Evolutionary conservation across 169 alveolate genomes (phyloP).

Genomic region (Plasmodium malariae): DNA sequence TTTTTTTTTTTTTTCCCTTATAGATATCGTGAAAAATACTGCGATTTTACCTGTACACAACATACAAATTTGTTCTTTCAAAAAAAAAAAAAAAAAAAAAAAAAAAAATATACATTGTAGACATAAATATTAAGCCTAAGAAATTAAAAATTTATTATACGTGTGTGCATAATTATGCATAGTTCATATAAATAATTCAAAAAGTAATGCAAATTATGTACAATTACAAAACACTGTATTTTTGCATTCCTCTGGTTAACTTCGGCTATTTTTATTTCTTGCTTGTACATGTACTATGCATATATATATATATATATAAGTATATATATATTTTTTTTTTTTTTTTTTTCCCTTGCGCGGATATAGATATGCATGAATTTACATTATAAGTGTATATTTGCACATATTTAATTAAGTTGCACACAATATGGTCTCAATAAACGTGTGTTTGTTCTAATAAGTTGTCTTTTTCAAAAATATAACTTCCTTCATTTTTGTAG

Average conservation of each 20-base stretch:
- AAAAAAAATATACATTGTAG: constrained; percentile 19
- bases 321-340: too few species aligned
- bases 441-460: not conserved
- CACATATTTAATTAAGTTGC: not conserved
- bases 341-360: not conserved
- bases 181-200: constrained; percentile 16
- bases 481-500: constrained; percentile 17
- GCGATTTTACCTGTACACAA: constrained; percentile 12
- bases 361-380: not conserved
- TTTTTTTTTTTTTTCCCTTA: not conserved
- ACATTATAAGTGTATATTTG: too few species aligned
- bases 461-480: not conserved
- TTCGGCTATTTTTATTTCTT: not conserved
- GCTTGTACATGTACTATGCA: not conserved
- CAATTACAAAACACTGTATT: constrained; percentile 5
- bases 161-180: constrained; percentile 73
- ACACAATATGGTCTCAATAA: constrained; percentile 1
- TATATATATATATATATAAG: constrained; percentile 12
- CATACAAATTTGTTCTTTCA: constrained; percentile 22
- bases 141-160: not conserved
- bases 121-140: constrained; percentile 5
- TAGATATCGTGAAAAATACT: not conserved
- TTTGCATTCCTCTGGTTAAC: not conserved
- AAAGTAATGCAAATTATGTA: too few species aligned
- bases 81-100: too few species aligned